Evolutionary conservation across 768 basidiomycete species (phyloP).

Genomic region (button mushroom (Agaricus bisporus)): DNA sequence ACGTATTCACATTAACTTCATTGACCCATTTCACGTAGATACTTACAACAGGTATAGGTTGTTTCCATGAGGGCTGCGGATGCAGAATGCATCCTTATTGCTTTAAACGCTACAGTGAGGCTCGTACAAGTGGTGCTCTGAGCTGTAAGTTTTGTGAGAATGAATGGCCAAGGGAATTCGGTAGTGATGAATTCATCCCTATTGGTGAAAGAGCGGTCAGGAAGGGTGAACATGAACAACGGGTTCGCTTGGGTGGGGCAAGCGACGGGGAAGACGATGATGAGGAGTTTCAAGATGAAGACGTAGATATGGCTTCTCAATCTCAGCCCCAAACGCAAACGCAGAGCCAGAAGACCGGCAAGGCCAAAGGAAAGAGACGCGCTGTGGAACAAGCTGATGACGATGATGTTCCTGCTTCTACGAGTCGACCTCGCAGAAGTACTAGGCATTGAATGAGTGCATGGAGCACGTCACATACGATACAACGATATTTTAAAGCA

Average conservation of each 20-base stretch:
- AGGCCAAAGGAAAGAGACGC: constrained; percentile 24
- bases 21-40: constrained; percentile 32
- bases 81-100: constrained; percentile 61
- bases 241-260: constrained; percentile 23
- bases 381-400: constrained; percentile 32
- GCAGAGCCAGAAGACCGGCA: constrained; percentile 3
- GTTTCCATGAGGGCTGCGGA: constrained; percentile 56
- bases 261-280: constrained; percentile 39
- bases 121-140: constrained; percentile 17
- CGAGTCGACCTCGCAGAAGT: constrained; percentile 21
- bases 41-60: constrained; percentile 63
- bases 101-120: constrained; percentile 41
- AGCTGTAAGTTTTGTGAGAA: constrained; percentile 52
- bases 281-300: constrained; percentile 33
- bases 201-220: constrained; percentile 67
- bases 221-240: constrained; percentile 49
- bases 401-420: constrained; percentile 18
- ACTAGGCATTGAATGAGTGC: constrained; percentile 15
- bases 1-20: not conserved
- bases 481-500: not conserved
- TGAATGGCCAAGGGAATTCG: constrained; percentile 55
- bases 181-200: constrained; percentile 38
- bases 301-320: constrained; percentile 26
- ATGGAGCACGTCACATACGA: not conserved
- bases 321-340: constrained; percentile 12